Conservation (phyloP, 2,329 filamentous ascomycete species). For the Rutstroemia sp. region DNA sequence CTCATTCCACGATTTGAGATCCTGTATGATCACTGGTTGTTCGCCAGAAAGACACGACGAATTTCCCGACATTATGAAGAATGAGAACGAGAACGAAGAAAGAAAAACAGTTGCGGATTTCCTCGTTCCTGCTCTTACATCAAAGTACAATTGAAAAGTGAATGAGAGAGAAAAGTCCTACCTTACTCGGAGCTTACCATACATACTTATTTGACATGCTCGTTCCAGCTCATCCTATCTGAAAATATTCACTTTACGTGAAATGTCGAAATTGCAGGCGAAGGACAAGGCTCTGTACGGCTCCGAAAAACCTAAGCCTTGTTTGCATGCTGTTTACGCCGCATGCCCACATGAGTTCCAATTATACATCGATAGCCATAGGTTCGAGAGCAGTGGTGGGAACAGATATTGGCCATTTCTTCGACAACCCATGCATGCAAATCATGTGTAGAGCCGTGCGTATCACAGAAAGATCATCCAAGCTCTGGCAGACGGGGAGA, state of each 20-base stretch:
- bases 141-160: background rate
- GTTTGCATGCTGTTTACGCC: background rate
- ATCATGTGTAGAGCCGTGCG: background rate
- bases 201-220: background rate
- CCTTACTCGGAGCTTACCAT: background rate
- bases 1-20: constrained; percentile 1
- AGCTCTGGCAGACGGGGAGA: too few species aligned
- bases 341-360: constrained; percentile 1
- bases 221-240: background rate
- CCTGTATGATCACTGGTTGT: constrained; percentile 2
- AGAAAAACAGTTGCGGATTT: background rate
- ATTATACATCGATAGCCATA: background rate
- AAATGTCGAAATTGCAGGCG: background rate
- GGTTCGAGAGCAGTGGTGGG: background rate
- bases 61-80: background rate
- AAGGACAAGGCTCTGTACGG: background rate
- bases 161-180: background rate
- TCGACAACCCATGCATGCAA: too few species aligned
- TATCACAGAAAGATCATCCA: too few species aligned
- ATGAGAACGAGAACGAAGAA: background rate
- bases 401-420: background rate
- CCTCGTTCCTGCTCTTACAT: background rate
- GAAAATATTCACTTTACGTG: background rate
- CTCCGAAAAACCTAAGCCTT: background rate
- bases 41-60: constrained; percentile 4